phyloP scores from a whole-genome alignment of 306 rosid species.

The Coriaria nepalensis region DNA sequence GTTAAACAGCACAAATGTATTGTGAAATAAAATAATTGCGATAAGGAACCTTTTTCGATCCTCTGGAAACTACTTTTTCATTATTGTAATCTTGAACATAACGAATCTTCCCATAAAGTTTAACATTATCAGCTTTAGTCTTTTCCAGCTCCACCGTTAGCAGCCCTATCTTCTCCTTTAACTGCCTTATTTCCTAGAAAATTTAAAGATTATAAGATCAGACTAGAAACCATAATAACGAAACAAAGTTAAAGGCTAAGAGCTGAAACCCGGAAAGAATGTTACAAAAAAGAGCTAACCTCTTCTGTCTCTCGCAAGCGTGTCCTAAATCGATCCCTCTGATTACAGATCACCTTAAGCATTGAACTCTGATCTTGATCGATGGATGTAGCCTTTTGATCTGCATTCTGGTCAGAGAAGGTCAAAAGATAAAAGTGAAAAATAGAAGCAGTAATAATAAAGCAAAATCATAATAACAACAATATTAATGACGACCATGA shows the following conservation, averaged over 20 bases:
- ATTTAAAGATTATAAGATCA: constrained; percentile 13
- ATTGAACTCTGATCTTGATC: constrained; percentile 94
- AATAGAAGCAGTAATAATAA: constrained; percentile 10
- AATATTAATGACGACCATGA: too few relatives aligned
- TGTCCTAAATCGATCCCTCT: constrained; percentile 86
- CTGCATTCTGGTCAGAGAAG: constrained; percentile 45
- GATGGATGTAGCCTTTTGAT: constrained; percentile 40
- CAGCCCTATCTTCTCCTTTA: constrained; percentile 84
- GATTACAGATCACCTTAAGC: constrained; percentile 97
- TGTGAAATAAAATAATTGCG: too few relatives aligned
- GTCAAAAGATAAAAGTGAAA: constrained; percentile 14
- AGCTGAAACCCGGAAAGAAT: constrained; percentile 5
- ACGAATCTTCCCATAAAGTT: constrained; percentile 93
- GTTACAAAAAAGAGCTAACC: constrained; percentile 25
- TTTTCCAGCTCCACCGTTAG: constrained; percentile 76
- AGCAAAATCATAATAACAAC: too few relatives aligned
- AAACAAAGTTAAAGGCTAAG: not conserved
- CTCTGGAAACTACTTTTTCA: constrained; percentile 92
- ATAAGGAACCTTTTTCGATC: constrained; percentile 72
- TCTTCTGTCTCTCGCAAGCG: constrained; percentile 94
- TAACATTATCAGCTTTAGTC: constrained; percentile 88
- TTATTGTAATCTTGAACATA: constrained; percentile 89
- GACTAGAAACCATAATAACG: constrained; percentile 3
- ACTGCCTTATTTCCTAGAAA: constrained; percentile 65
- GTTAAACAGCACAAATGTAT: constrained; percentile 1